Evolutionary conservation across 441 rosid genomes (phyloP).

Genomic region (Manihot esculenta): DNA sequence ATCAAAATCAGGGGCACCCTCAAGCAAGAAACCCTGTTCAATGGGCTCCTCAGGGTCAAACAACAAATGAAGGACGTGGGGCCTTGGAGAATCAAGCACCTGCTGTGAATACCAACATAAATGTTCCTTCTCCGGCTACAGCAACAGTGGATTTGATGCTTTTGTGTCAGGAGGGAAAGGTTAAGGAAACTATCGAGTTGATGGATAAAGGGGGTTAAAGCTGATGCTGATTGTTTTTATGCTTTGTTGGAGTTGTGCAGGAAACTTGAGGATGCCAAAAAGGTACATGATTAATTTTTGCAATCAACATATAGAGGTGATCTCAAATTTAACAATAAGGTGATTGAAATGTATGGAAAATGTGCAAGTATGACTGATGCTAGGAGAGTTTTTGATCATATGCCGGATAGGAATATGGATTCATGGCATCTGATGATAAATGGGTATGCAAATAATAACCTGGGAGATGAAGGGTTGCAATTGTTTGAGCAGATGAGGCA

Average conservation of each 20-base stretch:
- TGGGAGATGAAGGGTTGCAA: conserved; percentile 86
- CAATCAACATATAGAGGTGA: conserved; percentile 66
- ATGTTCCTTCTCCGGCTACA: too few species aligned
- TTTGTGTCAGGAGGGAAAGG: conserved; percentile 59
- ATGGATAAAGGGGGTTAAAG: conserved; percentile 71
- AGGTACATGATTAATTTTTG: conserved; percentile 80
- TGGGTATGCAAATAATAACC: conserved; percentile 62
- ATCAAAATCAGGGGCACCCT: too few species aligned
- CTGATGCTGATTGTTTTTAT: conserved; percentile 56
- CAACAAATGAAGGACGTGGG: conserved; percentile 21
- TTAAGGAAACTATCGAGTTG: conserved; percentile 68
- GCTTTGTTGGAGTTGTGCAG: conserved; percentile 54
- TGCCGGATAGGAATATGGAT: conserved; percentile 70
- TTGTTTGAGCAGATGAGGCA: conserved; percentile 71
- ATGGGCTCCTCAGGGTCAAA: conserved; percentile 29
- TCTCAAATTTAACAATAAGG: conserved; percentile 56
- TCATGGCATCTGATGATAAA: conserved; percentile 86
- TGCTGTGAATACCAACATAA: too few species aligned
- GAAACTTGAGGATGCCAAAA: conserved; percentile 71
- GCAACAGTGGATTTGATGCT: conserved; percentile 41
- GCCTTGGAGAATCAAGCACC: conserved; percentile 12
- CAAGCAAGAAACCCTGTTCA: conserved; percentile 9
- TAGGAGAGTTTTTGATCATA: conserved; percentile 80
- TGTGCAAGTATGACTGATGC: conserved; percentile 77
- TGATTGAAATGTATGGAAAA: conserved; percentile 69